These are phyloP conservation scores for Candida lessepsii DNA, from an alignment of 805 yeast species.

Conservation along the genomic window DNA sequence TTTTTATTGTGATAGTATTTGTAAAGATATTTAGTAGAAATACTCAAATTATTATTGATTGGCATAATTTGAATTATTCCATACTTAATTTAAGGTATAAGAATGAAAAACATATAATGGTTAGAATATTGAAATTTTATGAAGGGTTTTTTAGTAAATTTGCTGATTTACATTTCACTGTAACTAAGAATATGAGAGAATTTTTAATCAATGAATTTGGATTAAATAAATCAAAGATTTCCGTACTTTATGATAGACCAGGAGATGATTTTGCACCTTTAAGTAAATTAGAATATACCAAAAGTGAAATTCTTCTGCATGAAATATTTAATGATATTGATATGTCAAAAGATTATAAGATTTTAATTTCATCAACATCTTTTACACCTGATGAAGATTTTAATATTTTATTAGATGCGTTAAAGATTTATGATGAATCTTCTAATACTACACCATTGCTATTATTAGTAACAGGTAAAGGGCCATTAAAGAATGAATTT, in stretches of 20 bases:
- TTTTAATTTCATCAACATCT: conserved; percentile 86
- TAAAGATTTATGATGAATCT: conserved; percentile 54
- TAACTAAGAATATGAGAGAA: conserved; percentile 68
- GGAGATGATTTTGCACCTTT: conserved; percentile 61
- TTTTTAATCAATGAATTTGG: conserved; percentile 58
- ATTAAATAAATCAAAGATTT: conserved; percentile 43
- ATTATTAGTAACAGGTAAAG: conserved; percentile 92
- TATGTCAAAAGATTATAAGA: conserved; percentile 43
- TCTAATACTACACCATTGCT: conserved; percentile 43
- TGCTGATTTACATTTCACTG: conserved; percentile 76
- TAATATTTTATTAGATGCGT: conserved; percentile 62
- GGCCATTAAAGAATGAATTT: conserved; percentile 69
- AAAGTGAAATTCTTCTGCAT: conserved; percentile 24
- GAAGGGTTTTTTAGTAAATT: conserved; percentile 62
- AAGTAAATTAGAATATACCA: conserved; percentile 29
- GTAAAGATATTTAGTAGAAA: conserved; percentile 49
- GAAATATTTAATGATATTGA: conserved; percentile 27
- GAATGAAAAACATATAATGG: conserved; percentile 58
- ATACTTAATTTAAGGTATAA: conserved; percentile 67
- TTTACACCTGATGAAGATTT: conserved; percentile 97
- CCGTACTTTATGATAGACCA: conserved; percentile 86
- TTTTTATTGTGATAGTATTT: conserved; percentile 60
- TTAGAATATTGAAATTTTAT: conserved; percentile 55
- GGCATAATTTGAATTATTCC: conserved; percentile 94
- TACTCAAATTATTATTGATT: conserved; percentile 75